Conservation (phyloP, 345 rosid genomes). For the Salix caprea region DNA sequence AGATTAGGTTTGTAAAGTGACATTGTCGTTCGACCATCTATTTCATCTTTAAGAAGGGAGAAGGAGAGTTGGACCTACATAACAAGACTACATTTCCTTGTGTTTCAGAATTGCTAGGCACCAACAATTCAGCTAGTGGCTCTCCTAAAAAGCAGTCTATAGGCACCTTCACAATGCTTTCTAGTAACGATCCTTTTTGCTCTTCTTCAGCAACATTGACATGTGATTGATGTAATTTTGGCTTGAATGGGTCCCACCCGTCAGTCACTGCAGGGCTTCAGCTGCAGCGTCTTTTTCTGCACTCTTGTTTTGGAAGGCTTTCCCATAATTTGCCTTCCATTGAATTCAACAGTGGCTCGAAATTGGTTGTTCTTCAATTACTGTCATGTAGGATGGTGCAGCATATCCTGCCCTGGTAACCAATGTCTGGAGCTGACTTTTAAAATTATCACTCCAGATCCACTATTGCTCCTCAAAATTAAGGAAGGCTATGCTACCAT, state of each 20-base stretch:
- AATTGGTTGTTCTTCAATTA: conserved; percentile 70
- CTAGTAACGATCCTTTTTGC: conserved; percentile 60
- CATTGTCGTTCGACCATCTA: not conserved
- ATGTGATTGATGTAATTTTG: conserved; percentile 50
- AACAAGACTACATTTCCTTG: not conserved
- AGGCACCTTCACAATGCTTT: not conserved
- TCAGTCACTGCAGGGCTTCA: conserved; percentile 81
- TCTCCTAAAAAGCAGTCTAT: not conserved
- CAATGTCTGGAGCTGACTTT: conserved; percentile 84
- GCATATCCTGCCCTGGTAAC: conserved; percentile 71
- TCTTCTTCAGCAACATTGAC: conserved; percentile 70
- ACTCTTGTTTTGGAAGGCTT: conserved; percentile 73
- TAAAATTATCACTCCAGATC: conserved; percentile 82
- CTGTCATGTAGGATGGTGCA: conserved; percentile 66
- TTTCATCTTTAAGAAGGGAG: not conserved
- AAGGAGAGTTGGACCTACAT: not conserved
- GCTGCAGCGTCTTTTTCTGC: conserved; percentile 97
- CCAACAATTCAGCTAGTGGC: not conserved
- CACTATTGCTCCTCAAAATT: conserved; percentile 54
- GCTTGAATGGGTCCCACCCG: conserved; percentile 45
- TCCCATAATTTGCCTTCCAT: conserved; percentile 66
- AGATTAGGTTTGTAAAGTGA: not conserved
- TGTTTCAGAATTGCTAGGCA: not conserved
- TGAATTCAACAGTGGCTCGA: conserved; percentile 62
- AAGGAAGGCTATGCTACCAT: conserved; percentile 30